Evolutionary conservation across 805 yeast genomes (phyloP).

Genomic region (Candida ortonii): DNA sequence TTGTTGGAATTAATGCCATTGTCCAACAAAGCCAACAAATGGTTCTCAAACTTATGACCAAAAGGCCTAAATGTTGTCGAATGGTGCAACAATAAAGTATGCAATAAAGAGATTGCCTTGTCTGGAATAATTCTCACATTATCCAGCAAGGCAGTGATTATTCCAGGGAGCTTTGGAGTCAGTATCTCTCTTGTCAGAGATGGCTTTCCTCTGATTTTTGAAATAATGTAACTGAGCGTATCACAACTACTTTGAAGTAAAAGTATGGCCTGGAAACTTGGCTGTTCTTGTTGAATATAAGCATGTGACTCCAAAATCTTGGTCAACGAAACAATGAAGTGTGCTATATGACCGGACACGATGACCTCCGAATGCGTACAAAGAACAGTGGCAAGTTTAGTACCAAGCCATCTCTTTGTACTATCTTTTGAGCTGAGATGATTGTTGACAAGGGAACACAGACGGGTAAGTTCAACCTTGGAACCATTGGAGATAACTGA

Average conservation of each 20-base stretch:
- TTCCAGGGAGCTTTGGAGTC: conserved; percentile 71
- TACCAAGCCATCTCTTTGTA: conserved; percentile 57
- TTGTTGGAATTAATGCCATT: conserved; percentile 35
- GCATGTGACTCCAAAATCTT: conserved; percentile 40
- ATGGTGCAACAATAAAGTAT: conserved; percentile 49
- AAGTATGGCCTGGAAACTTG: conserved; percentile 21
- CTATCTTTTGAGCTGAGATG: conserved; percentile 43
- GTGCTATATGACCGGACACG: conserved; percentile 40
- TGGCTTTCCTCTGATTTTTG: conserved; percentile 71
- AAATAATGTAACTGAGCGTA: conserved; percentile 40
- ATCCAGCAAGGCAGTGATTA: conserved; percentile 53
- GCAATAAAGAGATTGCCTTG: conserved; percentile 38
- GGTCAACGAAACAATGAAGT: conserved; percentile 39
- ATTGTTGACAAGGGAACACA: conserved; percentile 44
- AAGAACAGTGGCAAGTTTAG: conserved; percentile 48
- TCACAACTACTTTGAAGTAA: conserved; percentile 38
- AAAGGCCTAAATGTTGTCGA: conserved; percentile 82
- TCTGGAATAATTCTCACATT: conserved; percentile 39
- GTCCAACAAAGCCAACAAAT: conserved; percentile 37
- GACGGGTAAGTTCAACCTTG: conserved; percentile 48
- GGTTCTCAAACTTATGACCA: conserved; percentile 57
- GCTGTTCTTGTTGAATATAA: conserved; percentile 31
- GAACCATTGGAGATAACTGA: conserved; percentile 40
- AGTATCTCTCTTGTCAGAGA: conserved; percentile 78
- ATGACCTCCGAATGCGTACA: conserved; percentile 33